phyloP scores from a whole-genome alignment of 1,284 basidiomycete species.

The Farysia itapuensis region DNA sequence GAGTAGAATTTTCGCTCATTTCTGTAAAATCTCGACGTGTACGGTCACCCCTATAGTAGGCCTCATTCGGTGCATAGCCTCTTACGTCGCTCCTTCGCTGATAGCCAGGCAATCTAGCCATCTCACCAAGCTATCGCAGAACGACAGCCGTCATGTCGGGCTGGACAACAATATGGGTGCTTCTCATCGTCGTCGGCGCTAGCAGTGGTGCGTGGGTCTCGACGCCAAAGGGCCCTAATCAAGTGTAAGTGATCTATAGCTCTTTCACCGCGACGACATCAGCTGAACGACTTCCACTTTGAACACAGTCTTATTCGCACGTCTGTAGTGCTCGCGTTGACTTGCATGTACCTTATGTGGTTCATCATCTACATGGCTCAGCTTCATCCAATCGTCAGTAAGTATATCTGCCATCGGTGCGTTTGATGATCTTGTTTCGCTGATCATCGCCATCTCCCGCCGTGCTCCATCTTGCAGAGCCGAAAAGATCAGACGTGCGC shows the following conservation, averaged over 20 bases:
- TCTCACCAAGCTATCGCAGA: no score
- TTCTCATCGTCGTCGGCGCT: conserved; percentile 39
- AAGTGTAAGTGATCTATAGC: conserved; percentile 49
- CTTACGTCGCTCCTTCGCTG: neutral
- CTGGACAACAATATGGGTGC: conserved; percentile 55
- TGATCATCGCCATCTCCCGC: no score
- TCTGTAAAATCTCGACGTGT: no score
- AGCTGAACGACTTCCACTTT: neutral
- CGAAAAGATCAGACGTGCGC: conserved; percentile 49
- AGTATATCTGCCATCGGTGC: conserved; percentile 11
- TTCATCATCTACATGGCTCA: conserved; percentile 59
- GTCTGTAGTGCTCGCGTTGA: conserved; percentile 45
- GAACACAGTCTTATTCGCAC: conserved; percentile 50
- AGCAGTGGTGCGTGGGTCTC: conserved; percentile 45
- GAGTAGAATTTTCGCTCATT: no score
- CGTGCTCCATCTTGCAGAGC: conserved; percentile 44
- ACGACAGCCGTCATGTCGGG: conserved; percentile 48
- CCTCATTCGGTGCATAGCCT: no score
- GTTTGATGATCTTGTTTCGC: no score
- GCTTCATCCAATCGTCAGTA: conserved; percentile 58
- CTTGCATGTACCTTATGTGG: conserved; percentile 60
- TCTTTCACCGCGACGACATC: neutral
- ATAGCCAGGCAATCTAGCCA: no score
- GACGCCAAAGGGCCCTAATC: conserved; percentile 58
- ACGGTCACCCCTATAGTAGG: no score